phyloP scores from a whole-genome alignment of 1,284 basidiomycete genomes.

The Rhodotorula sp. region DNA sequence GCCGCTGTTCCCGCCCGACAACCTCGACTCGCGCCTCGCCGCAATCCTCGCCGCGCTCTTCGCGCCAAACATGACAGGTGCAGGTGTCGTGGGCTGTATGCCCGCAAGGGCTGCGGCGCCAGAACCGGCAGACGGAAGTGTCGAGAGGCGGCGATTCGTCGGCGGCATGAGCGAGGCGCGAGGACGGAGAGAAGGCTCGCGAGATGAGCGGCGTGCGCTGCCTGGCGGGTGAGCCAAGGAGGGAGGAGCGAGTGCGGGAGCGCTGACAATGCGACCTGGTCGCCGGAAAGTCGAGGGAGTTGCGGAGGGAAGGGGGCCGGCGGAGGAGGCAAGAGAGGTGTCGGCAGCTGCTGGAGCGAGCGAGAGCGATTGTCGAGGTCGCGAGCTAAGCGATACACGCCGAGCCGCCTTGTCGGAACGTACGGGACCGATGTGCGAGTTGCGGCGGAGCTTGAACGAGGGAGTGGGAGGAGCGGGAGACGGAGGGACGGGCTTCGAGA shows the following conservation, averaged over 20 bases:
- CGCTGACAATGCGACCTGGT: slow-evolving; percentile 1
- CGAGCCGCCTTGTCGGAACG: slow-evolving; percentile 33
- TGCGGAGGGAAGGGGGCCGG: not conserved
- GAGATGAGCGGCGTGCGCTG: slow-evolving; percentile 9
- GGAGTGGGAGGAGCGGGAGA: slow-evolving; percentile 7
- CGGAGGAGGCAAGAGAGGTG: slow-evolving; percentile 9
- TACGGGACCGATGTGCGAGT: slow-evolving; percentile 37
- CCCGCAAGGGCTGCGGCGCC: not conserved
- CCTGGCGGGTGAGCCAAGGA: not conserved
- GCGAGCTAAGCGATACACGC: slow-evolving; percentile 19
- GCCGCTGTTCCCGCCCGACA: slow-evolving; percentile 2
- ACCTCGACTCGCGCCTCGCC: slow-evolving; percentile 26
- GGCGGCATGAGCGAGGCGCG: slow-evolving; percentile 9
- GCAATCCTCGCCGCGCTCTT: slow-evolving; percentile 36
- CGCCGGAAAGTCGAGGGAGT: not conserved
- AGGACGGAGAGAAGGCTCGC: slow-evolving; percentile 13
- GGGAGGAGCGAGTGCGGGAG: slow-evolving; percentile 1
- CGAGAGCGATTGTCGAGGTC: not conserved
- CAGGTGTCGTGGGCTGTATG: not conserved
- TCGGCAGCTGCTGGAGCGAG: slow-evolving; percentile 1
- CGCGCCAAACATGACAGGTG: slow-evolving; percentile 20
- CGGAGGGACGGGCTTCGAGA: slow-evolving; percentile 1
- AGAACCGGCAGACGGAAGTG: not conserved
- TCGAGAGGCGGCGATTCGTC: slow-evolving; percentile 11
- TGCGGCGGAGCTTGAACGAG: slow-evolving; percentile 19